A percentile compares a stretch with the other conserved stretches of the same genome.
These are phyloP conservation scores for Myriosclerotinia scirpicola DNA, from an alignment of 2,329 filamentous ascomycete genomes.

Conservation along the genomic window DNA sequence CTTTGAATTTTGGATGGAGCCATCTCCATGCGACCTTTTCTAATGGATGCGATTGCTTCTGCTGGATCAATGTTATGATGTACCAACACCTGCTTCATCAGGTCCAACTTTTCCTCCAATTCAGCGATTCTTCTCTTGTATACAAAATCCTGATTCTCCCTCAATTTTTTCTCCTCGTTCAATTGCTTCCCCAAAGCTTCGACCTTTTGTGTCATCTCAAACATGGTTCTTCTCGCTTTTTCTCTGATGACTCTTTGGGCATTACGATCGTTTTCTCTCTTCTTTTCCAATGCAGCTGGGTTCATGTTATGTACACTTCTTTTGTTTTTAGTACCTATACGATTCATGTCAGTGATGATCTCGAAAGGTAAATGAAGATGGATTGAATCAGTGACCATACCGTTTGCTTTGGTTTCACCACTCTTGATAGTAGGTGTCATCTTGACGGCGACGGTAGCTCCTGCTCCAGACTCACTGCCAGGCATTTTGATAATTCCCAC, in stretches of 20 bases:
- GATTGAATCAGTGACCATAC: neutral
- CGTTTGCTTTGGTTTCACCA: neutral
- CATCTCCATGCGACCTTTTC: neutral
- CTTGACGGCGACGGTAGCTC: neutral
- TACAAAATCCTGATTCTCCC: too few species aligned
- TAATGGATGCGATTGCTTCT: neutral
- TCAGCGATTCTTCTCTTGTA: neutral
- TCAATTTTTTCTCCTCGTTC: too few species aligned
- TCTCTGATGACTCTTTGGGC: conserved; percentile 7
- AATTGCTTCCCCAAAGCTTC: neutral
- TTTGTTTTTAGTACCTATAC: neutral
- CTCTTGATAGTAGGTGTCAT: neutral
- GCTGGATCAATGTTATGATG: neutral
- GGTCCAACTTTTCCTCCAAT: neutral
- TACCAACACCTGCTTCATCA: neutral
- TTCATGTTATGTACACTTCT: conserved; percentile 16
- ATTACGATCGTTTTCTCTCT: conserved; percentile 17
- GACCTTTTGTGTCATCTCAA: neutral
- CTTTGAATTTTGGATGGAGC: neutral
- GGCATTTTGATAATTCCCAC: neutral
- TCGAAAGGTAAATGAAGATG: too few species aligned
- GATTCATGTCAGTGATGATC: neutral
- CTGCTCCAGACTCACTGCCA: neutral
- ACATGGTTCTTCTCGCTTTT: neutral
- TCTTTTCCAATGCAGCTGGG: neutral